Evolutionary conservation across 2,329 filamentous ascomycete species (phyloP).

Genomic region (Fusarium agapanthi): DNA sequence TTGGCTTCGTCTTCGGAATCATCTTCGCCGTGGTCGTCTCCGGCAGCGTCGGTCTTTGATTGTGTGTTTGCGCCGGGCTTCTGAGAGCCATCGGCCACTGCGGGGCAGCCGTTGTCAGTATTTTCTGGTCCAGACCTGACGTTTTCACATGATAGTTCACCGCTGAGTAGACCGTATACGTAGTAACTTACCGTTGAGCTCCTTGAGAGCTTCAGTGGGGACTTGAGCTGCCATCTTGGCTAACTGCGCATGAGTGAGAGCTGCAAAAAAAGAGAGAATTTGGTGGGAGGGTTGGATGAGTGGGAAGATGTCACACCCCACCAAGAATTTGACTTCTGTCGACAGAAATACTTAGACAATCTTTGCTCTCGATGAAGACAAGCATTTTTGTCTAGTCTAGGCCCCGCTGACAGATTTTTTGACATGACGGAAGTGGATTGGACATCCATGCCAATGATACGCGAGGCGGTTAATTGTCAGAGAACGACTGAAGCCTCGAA

Average conservation of each 20-base stretch:
- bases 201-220: slow-evolving; percentile 54
- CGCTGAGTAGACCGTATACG: neutral
- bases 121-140: neutral
- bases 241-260: slow-evolving; percentile 26
- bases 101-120: slow-evolving; percentile 21
- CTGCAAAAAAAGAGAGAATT: slow-evolving; percentile 33
- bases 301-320: slow-evolving; percentile 38
- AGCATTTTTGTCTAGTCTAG: slow-evolving; percentile 3
- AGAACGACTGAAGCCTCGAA: neutral
- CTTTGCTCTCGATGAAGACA: rapidly evolving
- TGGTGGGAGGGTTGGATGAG: slow-evolving; percentile 31
- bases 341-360: slow-evolving; percentile 31
- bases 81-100: slow-evolving; percentile 53
- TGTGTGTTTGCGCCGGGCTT: slow-evolving; percentile 53
- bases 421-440: slow-evolving; percentile 38
- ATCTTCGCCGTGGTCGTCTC: slow-evolving; percentile 57
- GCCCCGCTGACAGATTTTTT: slow-evolving; percentile 40
- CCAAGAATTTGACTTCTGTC: slow-evolving; percentile 16
- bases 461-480: slow-evolving; percentile 8
- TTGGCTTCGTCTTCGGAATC: slow-evolving; percentile 62
- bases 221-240: slow-evolving; percentile 55
- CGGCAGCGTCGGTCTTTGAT: slow-evolving; percentile 49
- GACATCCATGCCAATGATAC: slow-evolving; percentile 11
- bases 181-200: slow-evolving; percentile 50
- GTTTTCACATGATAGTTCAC: neutral